Evolutionary conservation across 805 yeast species (phyloP).

Genomic region (Kodamaea hsintzibuensis): DNA sequence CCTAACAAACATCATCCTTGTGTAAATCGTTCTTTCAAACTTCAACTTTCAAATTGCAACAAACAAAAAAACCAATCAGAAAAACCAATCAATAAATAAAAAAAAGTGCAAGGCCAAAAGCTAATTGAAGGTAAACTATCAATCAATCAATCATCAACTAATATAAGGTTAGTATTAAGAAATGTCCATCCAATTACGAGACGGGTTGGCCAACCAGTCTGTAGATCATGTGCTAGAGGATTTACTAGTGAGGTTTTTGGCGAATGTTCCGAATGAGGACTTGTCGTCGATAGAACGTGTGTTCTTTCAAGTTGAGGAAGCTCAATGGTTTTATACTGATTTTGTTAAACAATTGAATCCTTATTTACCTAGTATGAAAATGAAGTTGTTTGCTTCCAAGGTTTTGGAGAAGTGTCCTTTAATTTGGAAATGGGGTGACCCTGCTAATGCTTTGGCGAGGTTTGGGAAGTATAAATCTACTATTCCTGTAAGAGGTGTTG

Average conservation of each 20-base stretch:
- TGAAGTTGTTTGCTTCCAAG: constrained; percentile 71
- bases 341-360: constrained; percentile 74
- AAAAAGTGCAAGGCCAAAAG: constrained; percentile 6
- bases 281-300: constrained; percentile 76
- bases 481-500: constrained; percentile 97
- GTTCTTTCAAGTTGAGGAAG: constrained; percentile 94
- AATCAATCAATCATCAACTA: constrained; percentile 4
- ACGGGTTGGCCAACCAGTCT: constrained; percentile 61
- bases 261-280: constrained; percentile 92
- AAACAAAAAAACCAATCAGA: not conserved
- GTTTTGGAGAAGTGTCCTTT: constrained; percentile 71
- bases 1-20: not conserved
- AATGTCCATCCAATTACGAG: constrained; percentile 62
- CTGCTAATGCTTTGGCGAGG: constrained; percentile 72
- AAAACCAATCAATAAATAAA: constrained; percentile 1
- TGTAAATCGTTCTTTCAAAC: not conserved
- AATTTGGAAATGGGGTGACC: constrained; percentile 83
- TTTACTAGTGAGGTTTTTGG: constrained; percentile 81
- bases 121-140: constrained; percentile 3
- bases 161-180: not conserved
- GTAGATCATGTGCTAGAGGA: constrained; percentile 80
- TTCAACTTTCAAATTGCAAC: not conserved
- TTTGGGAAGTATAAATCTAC: constrained; percentile 84
- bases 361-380: constrained; percentile 69
- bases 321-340: constrained; percentile 96